phyloP scores from a whole-genome alignment of 2,329 filamentous ascomycete genomes.

The Ceratocystis smalleyi region DNA sequence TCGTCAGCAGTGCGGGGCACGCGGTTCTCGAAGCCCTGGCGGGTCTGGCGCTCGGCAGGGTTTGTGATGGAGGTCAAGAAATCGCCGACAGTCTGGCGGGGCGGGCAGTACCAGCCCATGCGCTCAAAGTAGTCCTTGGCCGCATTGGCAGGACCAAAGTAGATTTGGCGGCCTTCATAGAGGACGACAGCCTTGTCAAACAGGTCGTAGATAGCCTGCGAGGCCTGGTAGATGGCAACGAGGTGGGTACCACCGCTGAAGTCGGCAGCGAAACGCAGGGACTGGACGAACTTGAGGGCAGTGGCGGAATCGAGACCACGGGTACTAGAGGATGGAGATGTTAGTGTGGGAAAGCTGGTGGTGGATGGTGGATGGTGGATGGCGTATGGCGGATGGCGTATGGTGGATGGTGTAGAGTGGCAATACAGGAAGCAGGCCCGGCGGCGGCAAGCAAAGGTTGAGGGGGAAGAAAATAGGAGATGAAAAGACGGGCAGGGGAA shows the following conservation, averaged over 20 bases:
- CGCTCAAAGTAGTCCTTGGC: constrained; percentile 52
- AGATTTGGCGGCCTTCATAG: constrained; percentile 65
- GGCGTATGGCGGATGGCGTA: too few species aligned
- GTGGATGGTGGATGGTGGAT: too few species aligned
- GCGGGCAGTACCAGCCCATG: constrained; percentile 53
- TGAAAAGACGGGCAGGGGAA: not conserved
- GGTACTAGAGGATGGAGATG: constrained; percentile 29
- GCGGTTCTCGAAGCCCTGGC: constrained; percentile 41
- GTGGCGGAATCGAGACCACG: constrained; percentile 58
- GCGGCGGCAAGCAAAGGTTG: not conserved
- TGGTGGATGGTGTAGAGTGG: too few species aligned
- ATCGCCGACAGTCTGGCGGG: constrained; percentile 51
- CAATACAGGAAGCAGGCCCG: not conserved
- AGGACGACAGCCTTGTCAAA: constrained; percentile 64
- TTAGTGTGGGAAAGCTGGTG: not conserved
- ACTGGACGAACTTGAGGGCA: constrained; percentile 56
- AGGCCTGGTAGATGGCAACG: constrained; percentile 59
- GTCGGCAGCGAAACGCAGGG: constrained; percentile 48
- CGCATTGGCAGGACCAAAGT: constrained; percentile 46
- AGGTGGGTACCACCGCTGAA: constrained; percentile 45
- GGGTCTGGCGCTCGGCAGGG: constrained; percentile 40
- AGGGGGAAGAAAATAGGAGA: not conserved
- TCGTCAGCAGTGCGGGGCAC: constrained; percentile 56
- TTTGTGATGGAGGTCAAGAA: constrained; percentile 57
- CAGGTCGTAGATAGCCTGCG: constrained; percentile 51